Evolutionary conservation across 2,329 filamentous ascomycete species (phyloP), one percentile per base, ranked within the genome.

Genomic region (Venturiaceae sp.): DNA sequence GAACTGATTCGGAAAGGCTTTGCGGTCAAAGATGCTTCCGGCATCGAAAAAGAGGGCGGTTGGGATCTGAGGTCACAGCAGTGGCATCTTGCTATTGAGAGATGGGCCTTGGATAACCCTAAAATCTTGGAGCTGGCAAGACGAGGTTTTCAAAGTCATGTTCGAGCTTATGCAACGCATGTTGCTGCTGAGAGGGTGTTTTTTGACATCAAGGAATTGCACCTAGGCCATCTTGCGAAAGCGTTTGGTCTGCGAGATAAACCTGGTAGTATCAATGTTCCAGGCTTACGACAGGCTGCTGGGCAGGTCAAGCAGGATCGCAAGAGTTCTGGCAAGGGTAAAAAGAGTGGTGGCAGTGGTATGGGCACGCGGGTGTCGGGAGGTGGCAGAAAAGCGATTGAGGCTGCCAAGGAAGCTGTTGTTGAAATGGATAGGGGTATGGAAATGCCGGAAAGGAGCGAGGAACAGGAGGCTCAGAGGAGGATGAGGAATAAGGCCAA

Each of bases 141-240:
- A 21, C 84, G 89, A 64, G 94, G 87, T 0, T 99, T 89, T 75
- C 90, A 95, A 68, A 94, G 89, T 55, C 92, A 97, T 67, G 86
- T 99, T 58, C 82, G 94, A 58, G 94, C 94, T 0, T 99, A 99
- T 70, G 91, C 94, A 2, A 99, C 94, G 0, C 94, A 99, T 72
- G 83, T 92, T 30, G 86, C 88, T 32, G 85, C 86, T 46, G 94
- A 99, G 75, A 82, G 94, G 56, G 77, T 78, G 56, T 92, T 88
- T 69, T 99, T 99, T 71, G 89, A 97, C 71, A 95, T 96, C 72
- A 91, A 90, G 61, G 83, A 89, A 66, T 75, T 99, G 52, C 94
- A 99, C 71, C 75, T 97, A 7, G 94, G 94, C 3, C 94, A 99
- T 77, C 77, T 94, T 63, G 92, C 92, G 7, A 99, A 99, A 77